A percentile compares a stretch with the other conserved stretches of the same genome.
Evolutionary conservation across 2,329 filamentous ascomycete species (phyloP).

Genomic region (Ophiocordyceps unilateralis): DNA sequence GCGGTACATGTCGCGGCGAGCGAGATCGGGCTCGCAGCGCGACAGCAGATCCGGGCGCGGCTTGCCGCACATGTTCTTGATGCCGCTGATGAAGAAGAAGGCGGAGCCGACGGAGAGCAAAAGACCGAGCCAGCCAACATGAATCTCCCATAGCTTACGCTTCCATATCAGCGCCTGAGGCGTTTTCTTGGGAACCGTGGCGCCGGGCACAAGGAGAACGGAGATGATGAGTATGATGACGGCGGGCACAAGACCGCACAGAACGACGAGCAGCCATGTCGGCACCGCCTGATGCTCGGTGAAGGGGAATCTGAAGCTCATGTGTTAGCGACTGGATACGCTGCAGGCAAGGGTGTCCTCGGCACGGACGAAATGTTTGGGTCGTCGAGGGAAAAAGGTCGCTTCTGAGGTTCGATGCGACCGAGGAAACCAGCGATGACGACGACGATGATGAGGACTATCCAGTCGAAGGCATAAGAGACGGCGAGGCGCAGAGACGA

Average conservation of each 20-base stretch:
- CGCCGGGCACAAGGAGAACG: slow-evolving; percentile 55
- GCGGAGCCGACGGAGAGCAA: slow-evolving; percentile 52
- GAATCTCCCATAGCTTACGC: slow-evolving; percentile 80
- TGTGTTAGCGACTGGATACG: not conserved
- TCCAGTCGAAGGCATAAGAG: slow-evolving; percentile 64
- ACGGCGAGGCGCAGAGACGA: slow-evolving; percentile 24
- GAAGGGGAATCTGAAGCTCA: slow-evolving; percentile 43
- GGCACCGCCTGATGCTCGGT: slow-evolving; percentile 56
- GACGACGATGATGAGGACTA: slow-evolving; percentile 43
- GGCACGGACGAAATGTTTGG: slow-evolving; percentile 51
- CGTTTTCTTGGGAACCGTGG: slow-evolving; percentile 43
- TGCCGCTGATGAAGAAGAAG: slow-evolving; percentile 68
- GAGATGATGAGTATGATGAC: slow-evolving; percentile 51
- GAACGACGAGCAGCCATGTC: slow-evolving; percentile 44
- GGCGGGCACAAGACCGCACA: slow-evolving; percentile 46
- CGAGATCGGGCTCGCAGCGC: slow-evolving; percentile 61
- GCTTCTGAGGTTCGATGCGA: slow-evolving; percentile 42
- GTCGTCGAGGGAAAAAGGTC: slow-evolving; percentile 55
- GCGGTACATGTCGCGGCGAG: slow-evolving; percentile 37
- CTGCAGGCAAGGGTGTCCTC: slow-evolving; percentile 1
- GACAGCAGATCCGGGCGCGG: slow-evolving; percentile 68
- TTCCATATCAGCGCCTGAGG: slow-evolving; percentile 52
- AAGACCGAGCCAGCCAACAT: slow-evolving; percentile 71
- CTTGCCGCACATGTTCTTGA: slow-evolving; percentile 62
- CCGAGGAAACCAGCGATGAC: slow-evolving; percentile 42